phyloP scores from a whole-genome alignment of 805 yeast species.

The Wickerhamomyces silvicola region DNA sequence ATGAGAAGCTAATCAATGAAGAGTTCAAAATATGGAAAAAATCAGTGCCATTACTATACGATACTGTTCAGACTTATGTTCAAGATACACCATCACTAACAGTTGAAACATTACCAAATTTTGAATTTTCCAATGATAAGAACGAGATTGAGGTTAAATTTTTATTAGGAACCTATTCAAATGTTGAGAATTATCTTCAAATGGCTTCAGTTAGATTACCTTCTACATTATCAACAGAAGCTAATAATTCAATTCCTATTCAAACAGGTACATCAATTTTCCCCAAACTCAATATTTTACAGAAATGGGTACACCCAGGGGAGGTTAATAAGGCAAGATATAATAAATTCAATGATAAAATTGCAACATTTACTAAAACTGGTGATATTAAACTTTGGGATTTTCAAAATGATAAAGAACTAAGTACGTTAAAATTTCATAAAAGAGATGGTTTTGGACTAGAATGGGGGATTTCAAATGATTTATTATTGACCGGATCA shows the following conservation, averaged over 20 bases:
- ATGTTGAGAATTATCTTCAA: slow-evolving; percentile 37
- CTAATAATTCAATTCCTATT: slow-evolving; percentile 16
- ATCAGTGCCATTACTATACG: slow-evolving; percentile 71
- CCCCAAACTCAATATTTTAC: slow-evolving; percentile 31
- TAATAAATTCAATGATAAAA: slow-evolving; percentile 24
- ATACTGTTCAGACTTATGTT: slow-evolving; percentile 54
- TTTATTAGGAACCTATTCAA: slow-evolving; percentile 41
- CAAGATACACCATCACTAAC: slow-evolving; percentile 54
- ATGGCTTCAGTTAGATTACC: slow-evolving; percentile 33
- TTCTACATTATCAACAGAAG: slow-evolving; percentile 37
- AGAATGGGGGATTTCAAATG: slow-evolving; percentile 53
- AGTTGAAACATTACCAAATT: slow-evolving; percentile 47
- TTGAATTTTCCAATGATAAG: slow-evolving; percentile 16
- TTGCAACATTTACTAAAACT: slow-evolving; percentile 22
- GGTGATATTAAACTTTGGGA: slow-evolving; percentile 46
- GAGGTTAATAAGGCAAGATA: slow-evolving; percentile 60
- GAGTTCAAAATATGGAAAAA: slow-evolving; percentile 82
- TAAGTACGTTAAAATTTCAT: slow-evolving; percentile 44
- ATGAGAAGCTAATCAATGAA: slow-evolving; percentile 63
- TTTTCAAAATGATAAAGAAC: slow-evolving; percentile 15
- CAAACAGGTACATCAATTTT: slow-evolving; percentile 26
- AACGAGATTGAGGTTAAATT: slow-evolving; percentile 32
- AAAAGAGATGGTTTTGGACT: slow-evolving; percentile 62
- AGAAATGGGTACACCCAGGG: slow-evolving; percentile 46
- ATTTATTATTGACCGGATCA: slow-evolving; percentile 54